phyloP scores from a whole-genome alignment of 306 rosid species.

The Herpetospermum pedunculosum region DNA sequence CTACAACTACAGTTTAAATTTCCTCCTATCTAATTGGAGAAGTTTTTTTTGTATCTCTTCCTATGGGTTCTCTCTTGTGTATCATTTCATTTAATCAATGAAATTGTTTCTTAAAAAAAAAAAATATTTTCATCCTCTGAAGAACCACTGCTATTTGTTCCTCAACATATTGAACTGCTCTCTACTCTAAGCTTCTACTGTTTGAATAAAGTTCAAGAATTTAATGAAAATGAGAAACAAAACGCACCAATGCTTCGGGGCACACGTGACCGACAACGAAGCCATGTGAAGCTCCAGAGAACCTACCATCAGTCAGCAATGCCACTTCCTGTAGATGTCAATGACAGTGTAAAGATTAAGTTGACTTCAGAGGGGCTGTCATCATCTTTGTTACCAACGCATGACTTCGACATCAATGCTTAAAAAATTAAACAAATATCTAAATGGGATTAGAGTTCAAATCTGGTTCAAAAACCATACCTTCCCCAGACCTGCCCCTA shows the following conservation, averaged over 20 bases:
- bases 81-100: too few relatives aligned
- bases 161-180: too few relatives aligned
- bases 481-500: conserved; percentile 99
- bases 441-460: background rate
- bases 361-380: background rate
- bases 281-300: conserved; percentile 95
- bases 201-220: background rate
- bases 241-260: conserved; percentile 84
- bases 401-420: background rate
- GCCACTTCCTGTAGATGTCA: conserved; percentile 70
- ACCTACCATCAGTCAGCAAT: conserved; percentile 85
- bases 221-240: background rate
- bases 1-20: too few relatives aligned
- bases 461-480: conserved; percentile 26
- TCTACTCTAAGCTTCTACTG: background rate
- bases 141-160: background rate
- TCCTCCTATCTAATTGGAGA: too few relatives aligned
- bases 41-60: too few relatives aligned
- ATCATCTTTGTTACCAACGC: too few relatives aligned
- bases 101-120: background rate
- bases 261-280: conserved; percentile 94
- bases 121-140: background rate
- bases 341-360: conserved; percentile 7
- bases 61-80: too few relatives aligned
- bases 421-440: background rate